These are phyloP conservation scores for Crithidia acanthocephali DNA, from an alignment of 208 protist species.

Conservation along the genomic window DNA sequence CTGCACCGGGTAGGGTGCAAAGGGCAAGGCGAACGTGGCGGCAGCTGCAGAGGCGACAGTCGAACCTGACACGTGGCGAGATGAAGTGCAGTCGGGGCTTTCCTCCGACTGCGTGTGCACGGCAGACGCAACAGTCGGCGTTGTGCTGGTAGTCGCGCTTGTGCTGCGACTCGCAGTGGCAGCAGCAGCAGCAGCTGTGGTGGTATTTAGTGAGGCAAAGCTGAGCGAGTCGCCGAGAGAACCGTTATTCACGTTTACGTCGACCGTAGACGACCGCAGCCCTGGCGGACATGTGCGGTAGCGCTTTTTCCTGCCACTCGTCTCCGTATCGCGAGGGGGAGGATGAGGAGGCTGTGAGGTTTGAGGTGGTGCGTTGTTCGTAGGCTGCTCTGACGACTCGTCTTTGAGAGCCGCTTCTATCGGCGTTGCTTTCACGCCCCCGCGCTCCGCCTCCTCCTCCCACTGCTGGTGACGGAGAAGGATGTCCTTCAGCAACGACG, in stretches of 20 bases:
- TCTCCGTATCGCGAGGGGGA: neutral
- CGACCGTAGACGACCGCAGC: slow-evolving; percentile 1
- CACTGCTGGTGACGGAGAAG: slow-evolving; percentile 19
- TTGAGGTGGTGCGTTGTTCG: neutral
- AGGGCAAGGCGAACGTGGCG: slow-evolving; percentile 53
- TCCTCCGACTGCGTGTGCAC: no score
- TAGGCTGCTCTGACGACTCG: neutral
- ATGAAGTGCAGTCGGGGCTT: no score
- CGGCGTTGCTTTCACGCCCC: neutral
- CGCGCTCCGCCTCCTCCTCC: slow-evolving; percentile 11
- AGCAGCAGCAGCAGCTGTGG: no score
- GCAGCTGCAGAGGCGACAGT: neutral
- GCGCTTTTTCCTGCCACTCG: neutral
- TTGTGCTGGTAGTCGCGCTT: no score
- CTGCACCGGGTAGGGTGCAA: slow-evolving; percentile 88
- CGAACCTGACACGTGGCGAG: neutral
- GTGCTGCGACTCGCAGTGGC: no score
- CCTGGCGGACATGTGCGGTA: slow-evolving; percentile 5
- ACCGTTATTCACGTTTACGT: no score
- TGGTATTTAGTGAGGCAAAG: no score
- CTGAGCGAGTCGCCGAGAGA: no score
- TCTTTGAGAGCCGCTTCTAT: neutral
- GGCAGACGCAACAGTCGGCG: no score
- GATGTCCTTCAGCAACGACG: slow-evolving; percentile 11
- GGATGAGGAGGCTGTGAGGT: neutral